These are phyloP conservation scores for Magnolia changhungtana DNA, from an alignment of 164 flowering plant genomes.

Conservation along the genomic window DNA sequence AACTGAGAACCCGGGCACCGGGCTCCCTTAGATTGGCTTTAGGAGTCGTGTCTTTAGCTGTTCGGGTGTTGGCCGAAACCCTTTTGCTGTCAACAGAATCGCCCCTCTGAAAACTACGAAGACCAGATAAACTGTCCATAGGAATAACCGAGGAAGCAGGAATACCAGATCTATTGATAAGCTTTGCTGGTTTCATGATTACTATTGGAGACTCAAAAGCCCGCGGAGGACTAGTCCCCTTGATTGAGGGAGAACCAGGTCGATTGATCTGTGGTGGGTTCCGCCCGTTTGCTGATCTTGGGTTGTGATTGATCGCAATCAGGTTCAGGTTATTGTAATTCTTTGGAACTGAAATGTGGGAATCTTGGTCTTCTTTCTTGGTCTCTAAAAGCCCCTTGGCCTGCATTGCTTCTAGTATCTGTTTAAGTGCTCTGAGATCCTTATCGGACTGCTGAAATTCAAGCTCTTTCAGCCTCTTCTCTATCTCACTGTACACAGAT, in stretches of 20 bases:
- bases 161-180: conserved; percentile 23
- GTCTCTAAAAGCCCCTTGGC: conserved; percentile 39
- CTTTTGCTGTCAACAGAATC: not conserved
- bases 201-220: conserved; percentile 33
- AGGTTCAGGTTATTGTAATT: conserved; percentile 17
- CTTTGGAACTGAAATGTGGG: conserved; percentile 24
- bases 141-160: conserved; percentile 19
- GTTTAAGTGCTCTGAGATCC: conserved; percentile 95
- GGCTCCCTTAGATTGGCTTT: conserved; percentile 31
- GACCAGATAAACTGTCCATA: conserved; percentile 23
- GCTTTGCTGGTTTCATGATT: conserved; percentile 35
- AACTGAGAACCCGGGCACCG: conserved; percentile 20
- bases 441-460: conserved; percentile 71
- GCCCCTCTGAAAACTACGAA: conserved; percentile 7
- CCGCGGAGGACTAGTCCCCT: conserved; percentile 32
- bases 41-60: conserved; percentile 24
- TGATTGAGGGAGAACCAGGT: conserved; percentile 29
- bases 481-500: conserved; percentile 78
- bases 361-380: conserved; percentile 32
- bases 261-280: conserved; percentile 14
- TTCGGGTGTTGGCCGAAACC: not conserved
- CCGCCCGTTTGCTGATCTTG: conserved; percentile 19
- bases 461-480: conserved; percentile 72
- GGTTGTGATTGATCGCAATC: conserved; percentile 24
- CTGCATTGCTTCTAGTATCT: conserved; percentile 88